Conservation (phyloP, 2,329 filamentous ascomycete species). For the Penicillium sp. region DNA sequence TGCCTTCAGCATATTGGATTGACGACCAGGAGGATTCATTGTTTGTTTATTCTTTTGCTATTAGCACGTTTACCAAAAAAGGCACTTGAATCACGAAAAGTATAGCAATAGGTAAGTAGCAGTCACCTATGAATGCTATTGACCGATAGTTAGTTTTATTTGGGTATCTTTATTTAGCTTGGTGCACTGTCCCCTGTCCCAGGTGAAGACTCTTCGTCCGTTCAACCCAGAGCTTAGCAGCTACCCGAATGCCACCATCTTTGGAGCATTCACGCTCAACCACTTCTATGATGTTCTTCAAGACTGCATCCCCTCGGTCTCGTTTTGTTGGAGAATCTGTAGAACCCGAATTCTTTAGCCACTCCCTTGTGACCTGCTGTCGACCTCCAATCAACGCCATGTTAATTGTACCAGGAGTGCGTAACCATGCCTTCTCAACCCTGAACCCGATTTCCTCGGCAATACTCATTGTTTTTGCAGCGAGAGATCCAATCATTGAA, state of each 20-base stretch:
- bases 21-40: no score
- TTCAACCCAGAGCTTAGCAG: conserved; percentile 53
- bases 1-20: no score
- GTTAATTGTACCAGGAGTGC: conserved; percentile 91
- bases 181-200: conserved; percentile 44
- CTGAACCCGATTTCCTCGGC: conserved; percentile 70
- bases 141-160: not conserved
- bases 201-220: conserved; percentile 49
- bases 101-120: no score
- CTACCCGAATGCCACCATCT: conserved; percentile 44
- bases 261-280: conserved; percentile 54
- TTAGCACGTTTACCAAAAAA: no score
- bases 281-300: conserved; percentile 58
- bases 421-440: conserved; percentile 77
- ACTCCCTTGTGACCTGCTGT: not conserved
- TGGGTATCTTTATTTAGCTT: not conserved
- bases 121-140: not conserved
- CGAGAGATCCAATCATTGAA: conserved; percentile 80
- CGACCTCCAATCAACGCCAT: conserved; percentile 68
- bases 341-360: not conserved
- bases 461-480: conserved; percentile 71
- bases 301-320: not conserved
- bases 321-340: not conserved
- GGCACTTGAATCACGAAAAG: no score
- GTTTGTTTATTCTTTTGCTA: no score